Conservation (phyloP, 495 filamentous ascomycete species). For the Aspergillus cristatus region DNA sequence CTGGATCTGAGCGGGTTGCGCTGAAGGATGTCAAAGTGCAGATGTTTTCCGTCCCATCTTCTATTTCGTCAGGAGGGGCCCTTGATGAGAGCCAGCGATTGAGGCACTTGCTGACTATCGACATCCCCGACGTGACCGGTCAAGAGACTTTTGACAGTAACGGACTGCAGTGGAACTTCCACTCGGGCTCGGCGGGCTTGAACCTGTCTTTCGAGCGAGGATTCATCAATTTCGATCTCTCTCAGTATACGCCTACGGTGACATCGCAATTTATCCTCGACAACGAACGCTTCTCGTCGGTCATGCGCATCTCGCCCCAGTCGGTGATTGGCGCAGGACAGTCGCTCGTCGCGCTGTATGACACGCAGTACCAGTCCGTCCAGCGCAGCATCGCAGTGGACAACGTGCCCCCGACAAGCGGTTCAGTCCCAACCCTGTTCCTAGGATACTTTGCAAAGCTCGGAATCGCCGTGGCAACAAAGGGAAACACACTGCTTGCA, state of each 20-base stretch:
- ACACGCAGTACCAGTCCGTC: slow-evolving; percentile 57
- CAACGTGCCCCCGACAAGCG: slow-evolving; percentile 21
- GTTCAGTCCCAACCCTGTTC: slow-evolving; percentile 25
- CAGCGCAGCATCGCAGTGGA: slow-evolving; percentile 45
- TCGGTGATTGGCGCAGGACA: slow-evolving; percentile 36
- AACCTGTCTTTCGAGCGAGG: slow-evolving; percentile 35
- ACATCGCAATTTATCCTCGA: slow-evolving; percentile 34
- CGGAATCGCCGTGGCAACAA: slow-evolving; percentile 51
- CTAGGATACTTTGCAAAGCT: slow-evolving; percentile 54
- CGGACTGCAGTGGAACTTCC: slow-evolving; percentile 35
- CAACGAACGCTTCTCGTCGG: slow-evolving; percentile 30
- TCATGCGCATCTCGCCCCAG: slow-evolving; percentile 38
- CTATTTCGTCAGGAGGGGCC: slow-evolving; percentile 4
- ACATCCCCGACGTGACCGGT: slow-evolving; percentile 22
- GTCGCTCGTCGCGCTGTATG: slow-evolving; percentile 48
- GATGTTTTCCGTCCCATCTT: slow-evolving; percentile 33
- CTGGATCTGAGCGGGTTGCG: slow-evolving; percentile 16
- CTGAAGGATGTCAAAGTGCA: slow-evolving; percentile 32
- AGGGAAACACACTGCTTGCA: slow-evolving; percentile 46
- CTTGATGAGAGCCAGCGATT: slow-evolving; percentile 29
- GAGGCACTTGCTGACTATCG: slow-evolving; percentile 30
- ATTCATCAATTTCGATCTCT: slow-evolving; percentile 37
- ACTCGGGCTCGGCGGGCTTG: slow-evolving; percentile 33
- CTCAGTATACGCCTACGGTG: slow-evolving; percentile 32
- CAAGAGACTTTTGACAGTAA: slow-evolving; percentile 16